Evolutionary conservation across 2,329 filamentous ascomycete genomes (phyloP), one percentile per base, ranked within the genome.

Genomic region (Cryoendolithus antarcticus): DNA sequence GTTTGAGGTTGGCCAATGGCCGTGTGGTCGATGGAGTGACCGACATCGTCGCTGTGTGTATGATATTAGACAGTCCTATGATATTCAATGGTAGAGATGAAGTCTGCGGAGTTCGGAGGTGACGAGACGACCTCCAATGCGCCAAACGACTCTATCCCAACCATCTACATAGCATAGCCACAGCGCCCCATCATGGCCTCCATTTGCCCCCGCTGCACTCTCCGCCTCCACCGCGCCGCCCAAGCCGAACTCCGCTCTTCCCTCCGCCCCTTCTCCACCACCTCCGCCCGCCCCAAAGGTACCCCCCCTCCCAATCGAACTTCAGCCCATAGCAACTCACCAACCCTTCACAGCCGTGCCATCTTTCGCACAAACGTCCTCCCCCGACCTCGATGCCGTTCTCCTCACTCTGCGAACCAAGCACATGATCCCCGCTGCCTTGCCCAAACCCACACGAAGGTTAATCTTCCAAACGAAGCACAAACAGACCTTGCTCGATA

Each of bases 1-100:
- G 66, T 63, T 82, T 83, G 58, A 83, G 75, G 62, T 76, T 80
- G 69, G 75, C 74, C 56, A 83, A 62, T 45, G 82, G 80, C 73
- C 81, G 77, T 63, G 69, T 58, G 34, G 69, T 62, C 40, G 74
- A 63, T 55, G 71, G 55, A 44, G 71, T 62, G 48, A 74, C 67
- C 49, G 73, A 69, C 70, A 84, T 86, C 33, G 10, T 46, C 34
- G 41, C 28, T 15, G 32, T 10, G 30, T 42, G 41, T 30, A n/a
- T n/a, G n/a, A n/a, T n/a, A n/a, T n/a, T n/a, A n/a, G n/a, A n/a
- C n/a, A n/a, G n/a, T n/a, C n/a, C n/a, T n/a, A n/a, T n/a, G n/a
- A n/a, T n/a, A n/a, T n/a, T n/a, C n/a, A n/a, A n/a, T n/a, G n/a
- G n/a, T n/a, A n/a, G n/a, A n/a, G n/a, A n/a, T n/a, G 24, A 27